phyloP scores from a whole-genome alignment of 768 basidiomycete genomes.

The Kwoniella sp. region DNA sequence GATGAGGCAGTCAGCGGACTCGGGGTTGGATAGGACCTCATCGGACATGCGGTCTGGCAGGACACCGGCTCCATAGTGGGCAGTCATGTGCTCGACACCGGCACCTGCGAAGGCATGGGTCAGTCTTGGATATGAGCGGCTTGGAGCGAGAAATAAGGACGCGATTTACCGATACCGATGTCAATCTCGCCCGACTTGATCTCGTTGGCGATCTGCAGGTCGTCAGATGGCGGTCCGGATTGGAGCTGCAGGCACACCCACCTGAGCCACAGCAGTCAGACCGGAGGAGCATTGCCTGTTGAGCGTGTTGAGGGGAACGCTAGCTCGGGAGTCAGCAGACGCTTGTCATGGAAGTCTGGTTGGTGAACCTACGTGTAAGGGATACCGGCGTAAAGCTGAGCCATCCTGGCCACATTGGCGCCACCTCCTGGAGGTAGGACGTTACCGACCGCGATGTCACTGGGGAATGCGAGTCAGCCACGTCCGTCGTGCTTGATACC shows the following conservation, averaged over 20 bases:
- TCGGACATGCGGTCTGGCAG: slow-evolving; percentile 52
- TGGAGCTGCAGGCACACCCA: slow-evolving; percentile 1
- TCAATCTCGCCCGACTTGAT: slow-evolving; percentile 78
- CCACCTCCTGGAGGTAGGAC: slow-evolving; percentile 52
- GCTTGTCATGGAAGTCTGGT: not conserved
- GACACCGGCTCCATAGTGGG: slow-evolving; percentile 52
- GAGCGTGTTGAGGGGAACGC: slow-evolving; percentile 78
- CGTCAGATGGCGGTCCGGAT: not conserved
- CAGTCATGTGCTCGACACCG: slow-evolving; percentile 54
- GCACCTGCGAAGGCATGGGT: slow-evolving; percentile 31
- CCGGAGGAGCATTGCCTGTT: slow-evolving; percentile 94
- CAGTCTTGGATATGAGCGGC: not conserved
- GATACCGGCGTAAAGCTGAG: slow-evolving; percentile 81
- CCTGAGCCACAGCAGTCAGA: slow-evolving; percentile 78
- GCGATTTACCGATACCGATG: slow-evolving; percentile 67
- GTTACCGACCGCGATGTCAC: slow-evolving; percentile 69
- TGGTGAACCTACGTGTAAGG: slow-evolving; percentile 57
- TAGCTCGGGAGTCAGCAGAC: slow-evolving; percentile 9
- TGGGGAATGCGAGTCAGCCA: slow-evolving; percentile 41
- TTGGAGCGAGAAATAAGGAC: too few relatives aligned
- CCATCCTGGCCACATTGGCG: slow-evolving; percentile 67
- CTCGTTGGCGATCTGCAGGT: slow-evolving; percentile 65
- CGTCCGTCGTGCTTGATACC: not conserved
- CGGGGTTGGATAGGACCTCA: slow-evolving; percentile 60
- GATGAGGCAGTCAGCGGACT: slow-evolving; percentile 57